phyloP scores from a whole-genome alignment of 1,139 yeast species.

The Kurtzmaniella quercitrusa region DNA sequence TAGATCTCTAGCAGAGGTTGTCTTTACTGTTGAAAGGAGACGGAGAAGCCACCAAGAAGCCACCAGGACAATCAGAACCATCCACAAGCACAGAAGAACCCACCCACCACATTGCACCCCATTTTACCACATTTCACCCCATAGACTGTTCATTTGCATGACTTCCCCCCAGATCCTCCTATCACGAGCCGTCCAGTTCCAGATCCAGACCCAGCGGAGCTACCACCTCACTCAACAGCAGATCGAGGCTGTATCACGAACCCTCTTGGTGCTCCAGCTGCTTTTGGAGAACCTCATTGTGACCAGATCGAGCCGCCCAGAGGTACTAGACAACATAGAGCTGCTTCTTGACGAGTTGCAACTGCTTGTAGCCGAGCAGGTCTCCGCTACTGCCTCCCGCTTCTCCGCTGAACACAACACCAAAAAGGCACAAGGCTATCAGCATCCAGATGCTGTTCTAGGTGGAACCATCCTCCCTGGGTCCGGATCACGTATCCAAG shows the following conservation, averaged over 20 bases:
- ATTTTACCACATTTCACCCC: background rate
- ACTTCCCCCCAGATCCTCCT: background rate
- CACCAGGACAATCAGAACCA: too few relatives aligned
- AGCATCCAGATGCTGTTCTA: too few relatives aligned
- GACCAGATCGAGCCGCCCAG: background rate
- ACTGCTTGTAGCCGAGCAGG: background rate
- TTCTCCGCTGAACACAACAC: background rate
- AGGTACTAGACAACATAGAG: background rate
- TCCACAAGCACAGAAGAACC: too few relatives aligned
- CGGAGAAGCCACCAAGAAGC: too few relatives aligned
- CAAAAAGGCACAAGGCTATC: too few relatives aligned
- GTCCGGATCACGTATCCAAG: background rate
- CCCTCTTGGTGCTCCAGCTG: background rate
- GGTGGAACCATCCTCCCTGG: too few relatives aligned
- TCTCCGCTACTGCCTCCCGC: background rate
- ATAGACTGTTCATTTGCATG: background rate
- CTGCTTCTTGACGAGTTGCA: background rate
- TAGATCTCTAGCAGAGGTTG: too few relatives aligned
- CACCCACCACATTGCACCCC: background rate
- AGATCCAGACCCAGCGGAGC: background rate
- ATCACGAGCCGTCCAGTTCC: background rate
- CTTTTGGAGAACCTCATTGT: background rate
- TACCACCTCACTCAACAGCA: background rate
- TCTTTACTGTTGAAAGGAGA: too few relatives aligned
- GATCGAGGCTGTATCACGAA: background rate